A percentile compares a stretch with the other conserved stretches of the same genome.
Evolutionary conservation across 805 yeast genomes (phyloP).

Genomic region (Spathaspora girioi): DNA sequence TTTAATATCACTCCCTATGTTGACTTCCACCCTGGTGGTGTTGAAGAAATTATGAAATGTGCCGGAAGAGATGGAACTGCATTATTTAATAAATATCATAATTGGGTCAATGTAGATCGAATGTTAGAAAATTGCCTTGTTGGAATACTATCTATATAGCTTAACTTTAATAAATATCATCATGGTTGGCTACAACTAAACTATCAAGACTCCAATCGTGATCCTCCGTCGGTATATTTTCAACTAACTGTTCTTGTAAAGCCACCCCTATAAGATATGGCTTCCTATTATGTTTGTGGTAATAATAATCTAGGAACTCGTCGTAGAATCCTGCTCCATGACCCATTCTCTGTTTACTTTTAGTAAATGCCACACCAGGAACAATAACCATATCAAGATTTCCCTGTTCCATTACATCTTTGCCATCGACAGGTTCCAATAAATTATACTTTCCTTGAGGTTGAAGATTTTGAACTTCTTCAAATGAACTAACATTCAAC

Average conservation of each 20-base stretch:
- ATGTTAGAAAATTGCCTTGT: conserved; percentile 75
- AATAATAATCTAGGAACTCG: conserved; percentile 38
- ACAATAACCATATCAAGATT: conserved; percentile 66
- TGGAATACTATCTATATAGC: conserved; percentile 46
- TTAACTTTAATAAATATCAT: not conserved
- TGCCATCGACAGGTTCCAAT: conserved; percentile 56
- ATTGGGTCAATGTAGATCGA: conserved; percentile 79
- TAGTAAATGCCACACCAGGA: conserved; percentile 83
- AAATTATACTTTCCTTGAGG: conserved; percentile 71
- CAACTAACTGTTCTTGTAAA: conserved; percentile 57
- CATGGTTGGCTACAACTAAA: conserved; percentile 34
- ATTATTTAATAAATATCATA: conserved; percentile 66
- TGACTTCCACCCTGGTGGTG: conserved; percentile 92
- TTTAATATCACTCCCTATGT: conserved; percentile 85
- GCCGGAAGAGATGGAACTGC: conserved; percentile 84
- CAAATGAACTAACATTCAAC: conserved; percentile 41
- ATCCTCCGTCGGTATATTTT: conserved; percentile 49
- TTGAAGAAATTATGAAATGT: conserved; percentile 65
- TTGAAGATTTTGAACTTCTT: conserved; percentile 42
- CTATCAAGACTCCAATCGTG: conserved; percentile 64
- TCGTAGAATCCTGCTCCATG: conserved; percentile 96
- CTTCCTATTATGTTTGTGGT: conserved; percentile 12
- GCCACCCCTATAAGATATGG: conserved; percentile 63
- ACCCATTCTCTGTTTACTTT: conserved; percentile 58
- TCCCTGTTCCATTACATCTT: conserved; percentile 22